These are phyloP conservation scores for Typha latifolia DNA, from an alignment of 176 grass and related monocot genomes.

Conservation along the genomic window DNA sequence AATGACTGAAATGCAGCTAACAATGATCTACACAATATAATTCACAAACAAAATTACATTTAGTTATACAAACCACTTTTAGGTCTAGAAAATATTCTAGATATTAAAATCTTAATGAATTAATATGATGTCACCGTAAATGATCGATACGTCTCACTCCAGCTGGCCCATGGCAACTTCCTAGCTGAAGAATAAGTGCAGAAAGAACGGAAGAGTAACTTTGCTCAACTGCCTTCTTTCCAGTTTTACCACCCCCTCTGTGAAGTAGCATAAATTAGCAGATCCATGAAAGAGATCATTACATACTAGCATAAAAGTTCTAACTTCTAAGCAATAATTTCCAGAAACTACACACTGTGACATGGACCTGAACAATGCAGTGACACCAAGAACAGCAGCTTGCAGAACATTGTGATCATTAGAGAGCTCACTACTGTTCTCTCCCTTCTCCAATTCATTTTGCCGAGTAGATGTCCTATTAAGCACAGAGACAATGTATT, in stretches of 20 bases:
- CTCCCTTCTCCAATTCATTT: slow-evolving; percentile 71
- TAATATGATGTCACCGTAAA: slow-evolving; percentile 34
- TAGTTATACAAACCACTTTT: slow-evolving; percentile 17
- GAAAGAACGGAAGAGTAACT: slow-evolving; percentile 88
- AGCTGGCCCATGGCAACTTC: slow-evolving; percentile 73
- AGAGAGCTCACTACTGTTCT: slow-evolving; percentile 44
- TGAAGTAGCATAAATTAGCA: background rate
- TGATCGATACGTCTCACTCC: slow-evolving; percentile 59
- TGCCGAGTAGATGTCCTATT: slow-evolving; percentile 56
- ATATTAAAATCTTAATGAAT: background rate
- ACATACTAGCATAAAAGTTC: background rate
- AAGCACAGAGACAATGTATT: slow-evolving; percentile 77
- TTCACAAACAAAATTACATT: background rate
- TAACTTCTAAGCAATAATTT: background rate
- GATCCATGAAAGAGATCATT: background rate
- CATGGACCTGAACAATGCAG: slow-evolving; percentile 78
- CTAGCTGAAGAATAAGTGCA: slow-evolving; percentile 81
- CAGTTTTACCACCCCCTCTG: slow-evolving; percentile 86
- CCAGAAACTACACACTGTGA: background rate
- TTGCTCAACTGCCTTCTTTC: slow-evolving; percentile 89
- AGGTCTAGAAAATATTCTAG: background rate
- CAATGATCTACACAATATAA: slow-evolving; percentile 48
- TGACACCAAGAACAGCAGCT: slow-evolving; percentile 89
- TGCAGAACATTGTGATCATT: slow-evolving; percentile 62
- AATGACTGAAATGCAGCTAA: slow-evolving; percentile 93